These are phyloP conservation scores for Linnemannia exigua DNA, from an alignment of 192 early-diverging fungal species.

Conservation along the genomic window DNA sequence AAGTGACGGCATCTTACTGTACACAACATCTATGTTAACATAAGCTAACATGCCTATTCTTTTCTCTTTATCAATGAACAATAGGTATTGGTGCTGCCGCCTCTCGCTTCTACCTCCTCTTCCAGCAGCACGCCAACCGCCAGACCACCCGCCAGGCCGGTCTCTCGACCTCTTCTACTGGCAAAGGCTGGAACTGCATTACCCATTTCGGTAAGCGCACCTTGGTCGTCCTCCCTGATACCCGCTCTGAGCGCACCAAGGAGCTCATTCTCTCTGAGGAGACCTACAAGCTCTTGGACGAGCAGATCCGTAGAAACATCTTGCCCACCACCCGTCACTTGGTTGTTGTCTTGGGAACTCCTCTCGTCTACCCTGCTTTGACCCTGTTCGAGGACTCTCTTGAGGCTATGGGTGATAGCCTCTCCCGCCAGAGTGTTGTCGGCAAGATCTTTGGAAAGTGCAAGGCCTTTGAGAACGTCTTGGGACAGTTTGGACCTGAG, in stretches of 20 bases:
- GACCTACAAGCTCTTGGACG: constrained; percentile 75
- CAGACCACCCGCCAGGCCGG: constrained; percentile 68
- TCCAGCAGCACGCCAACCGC: constrained; percentile 84
- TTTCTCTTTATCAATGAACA: background rate
- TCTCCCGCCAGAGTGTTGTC: constrained; percentile 47
- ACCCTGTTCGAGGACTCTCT: constrained; percentile 77
- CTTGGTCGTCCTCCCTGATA: constrained; percentile 68
- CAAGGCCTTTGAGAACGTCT: constrained; percentile 57
- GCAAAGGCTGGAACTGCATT: constrained; percentile 50
- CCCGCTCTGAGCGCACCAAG: constrained; percentile 80
- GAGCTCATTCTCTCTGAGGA: constrained; percentile 69
- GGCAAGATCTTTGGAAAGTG: constrained; percentile 56
- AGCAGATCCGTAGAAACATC: constrained; percentile 66
- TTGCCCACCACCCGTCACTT: constrained; percentile 74
- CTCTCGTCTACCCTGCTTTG: constrained; percentile 84
- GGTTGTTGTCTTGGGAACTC: constrained; percentile 80
- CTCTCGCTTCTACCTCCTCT: constrained; percentile 83
- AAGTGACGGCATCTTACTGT: too few species aligned
- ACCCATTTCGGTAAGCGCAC: constrained; percentile 54
- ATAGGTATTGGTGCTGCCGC: constrained; percentile 76
- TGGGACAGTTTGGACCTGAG: constrained; percentile 81
- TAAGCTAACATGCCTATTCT: background rate
- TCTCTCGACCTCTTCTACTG: constrained; percentile 47
- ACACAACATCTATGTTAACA: background rate
- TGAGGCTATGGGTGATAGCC: constrained; percentile 57